phyloP scores from a whole-genome alignment of 306 rosid species.

The Begonia fuchsioides region DNA sequence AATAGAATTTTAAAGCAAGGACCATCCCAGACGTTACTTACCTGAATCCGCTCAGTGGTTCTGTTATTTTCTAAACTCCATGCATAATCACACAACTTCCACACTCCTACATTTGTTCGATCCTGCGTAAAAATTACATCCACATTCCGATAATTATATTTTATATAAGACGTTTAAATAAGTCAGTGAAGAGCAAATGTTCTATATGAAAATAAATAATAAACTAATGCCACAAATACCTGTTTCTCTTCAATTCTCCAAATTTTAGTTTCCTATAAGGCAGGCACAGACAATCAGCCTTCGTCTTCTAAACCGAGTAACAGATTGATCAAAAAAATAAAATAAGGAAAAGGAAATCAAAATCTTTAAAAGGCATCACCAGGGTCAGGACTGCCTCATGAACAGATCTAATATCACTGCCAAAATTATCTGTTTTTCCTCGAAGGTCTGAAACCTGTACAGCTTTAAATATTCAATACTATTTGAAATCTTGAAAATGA shows the following conservation, averaged over 20 bases:
- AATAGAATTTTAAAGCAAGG: background rate
- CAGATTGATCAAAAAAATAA: background rate
- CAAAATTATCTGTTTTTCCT: constrained; percentile 24
- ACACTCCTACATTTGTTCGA: constrained; percentile 37
- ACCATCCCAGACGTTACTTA: constrained; percentile 9
- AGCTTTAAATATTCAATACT: background rate
- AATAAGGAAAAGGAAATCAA: constrained; percentile 3
- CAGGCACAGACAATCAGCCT: constrained; percentile 12
- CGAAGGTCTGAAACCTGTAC: constrained; percentile 44
- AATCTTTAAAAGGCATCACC: constrained; percentile 27
- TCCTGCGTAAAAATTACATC: constrained; percentile 31
- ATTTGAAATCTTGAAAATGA: background rate
- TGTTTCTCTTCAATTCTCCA: constrained; percentile 61
- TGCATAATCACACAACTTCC: constrained; percentile 35
- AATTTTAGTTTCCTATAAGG: constrained; percentile 54
- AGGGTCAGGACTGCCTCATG: constrained; percentile 34
- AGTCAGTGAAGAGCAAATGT: background rate
- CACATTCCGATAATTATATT: constrained; percentile 10
- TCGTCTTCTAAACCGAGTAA: constrained; percentile 7
- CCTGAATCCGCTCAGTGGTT: constrained; percentile 44
- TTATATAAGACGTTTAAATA: background rate
- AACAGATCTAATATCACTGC: constrained; percentile 31
- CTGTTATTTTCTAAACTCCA: constrained; percentile 27
- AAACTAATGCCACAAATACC: constrained; percentile 24
- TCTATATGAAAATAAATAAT: background rate